A percentile compares a stretch with the other conserved stretches of the same genome.
These are phyloP conservation scores for Fraxinus cuspidata DNA, from an alignment of 257 asterid genomes.

Conservation along the genomic window DNA sequence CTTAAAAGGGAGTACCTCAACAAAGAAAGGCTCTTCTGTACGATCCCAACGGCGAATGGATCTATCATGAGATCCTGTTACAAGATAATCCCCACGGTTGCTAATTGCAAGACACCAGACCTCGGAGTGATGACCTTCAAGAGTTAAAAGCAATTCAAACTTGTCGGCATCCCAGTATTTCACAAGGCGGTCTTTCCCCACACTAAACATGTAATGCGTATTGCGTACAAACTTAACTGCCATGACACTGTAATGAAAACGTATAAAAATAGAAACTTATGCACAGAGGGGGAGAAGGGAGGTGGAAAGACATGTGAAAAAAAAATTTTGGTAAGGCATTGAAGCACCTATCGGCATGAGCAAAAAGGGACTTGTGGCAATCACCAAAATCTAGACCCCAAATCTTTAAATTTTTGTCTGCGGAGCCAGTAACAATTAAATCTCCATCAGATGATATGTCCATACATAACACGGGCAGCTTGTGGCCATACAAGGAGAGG, in stretches of 20 bases:
- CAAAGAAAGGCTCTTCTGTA: slow-evolving; percentile 86
- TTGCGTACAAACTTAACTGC: slow-evolving; percentile 82
- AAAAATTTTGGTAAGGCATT: slow-evolving; percentile 1
- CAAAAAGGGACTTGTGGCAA: slow-evolving; percentile 90
- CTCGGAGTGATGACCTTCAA: slow-evolving; percentile 91
- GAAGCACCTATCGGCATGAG: slow-evolving; percentile 86
- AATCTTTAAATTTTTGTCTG: slow-evolving; percentile 87
- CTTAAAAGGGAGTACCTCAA: slow-evolving; percentile 59
- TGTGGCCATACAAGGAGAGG: slow-evolving; percentile 88
- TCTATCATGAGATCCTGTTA: slow-evolving; percentile 91
- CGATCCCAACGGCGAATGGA: slow-evolving; percentile 99
- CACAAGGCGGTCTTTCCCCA: slow-evolving; percentile 83
- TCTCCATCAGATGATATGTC: slow-evolving; percentile 94
- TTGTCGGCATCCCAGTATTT: slow-evolving; percentile 99
- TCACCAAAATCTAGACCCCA: slow-evolving; percentile 97
- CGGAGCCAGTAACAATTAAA: slow-evolving; percentile 86
- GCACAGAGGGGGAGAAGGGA: background rate
- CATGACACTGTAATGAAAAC: slow-evolving; percentile 65
- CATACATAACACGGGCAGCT: slow-evolving; percentile 88
- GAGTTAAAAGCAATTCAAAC: slow-evolving; percentile 91
- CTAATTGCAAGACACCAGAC: slow-evolving; percentile 89
- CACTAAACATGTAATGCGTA: slow-evolving; percentile 90
- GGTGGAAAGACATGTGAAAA: background rate
- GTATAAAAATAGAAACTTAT: background rate
- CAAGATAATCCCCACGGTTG: slow-evolving; percentile 86